Evolutionary conservation across 1,139 yeast species (phyloP), one percentile per base, ranked within the genome.

Genomic region (Sugiyamaella grinbergsii): DNA sequence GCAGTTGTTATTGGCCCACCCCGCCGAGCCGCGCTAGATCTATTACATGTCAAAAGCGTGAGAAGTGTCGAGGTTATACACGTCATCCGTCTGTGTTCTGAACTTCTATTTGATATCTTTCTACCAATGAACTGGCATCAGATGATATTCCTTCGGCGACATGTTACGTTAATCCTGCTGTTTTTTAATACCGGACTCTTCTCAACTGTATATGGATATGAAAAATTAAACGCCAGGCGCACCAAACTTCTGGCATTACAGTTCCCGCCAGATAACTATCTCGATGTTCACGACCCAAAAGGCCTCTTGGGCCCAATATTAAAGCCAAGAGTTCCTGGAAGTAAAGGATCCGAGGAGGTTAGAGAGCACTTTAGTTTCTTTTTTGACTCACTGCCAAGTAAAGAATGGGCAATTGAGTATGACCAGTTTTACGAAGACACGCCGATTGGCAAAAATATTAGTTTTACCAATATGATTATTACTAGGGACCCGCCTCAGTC

Each of bases 381-480:
- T 28, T 59, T 67, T 45, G 51, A 57, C 23, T 48, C 55, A 2
- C 31, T 40, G 10, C 50, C 49, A n/a, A 57, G 52, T 53, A 3
- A 46, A 40, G 42, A 51, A 42, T 78, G 82, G 82, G 49, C 55
- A 1, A 56, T 74, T 1, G 72, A 71, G 40, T 55, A 58, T n/a
- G 80, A 78, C 47, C 50, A 56, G 1, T 79, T 79, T 55, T 57
- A 58, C 10, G 75, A 71, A 5, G 63, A 62, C 8, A 68, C 74
- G 2, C 75, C 76, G 2, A 50, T 57, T 5, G 62, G 68, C 47
- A 47, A 69, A 58, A 33, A 55, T 23, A 63, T 69, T 39, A 67
- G 70, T 24, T 80, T 79, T 62, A 71, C 80, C 23, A 80, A 79
- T 58, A 53, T 80, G 23, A 63, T 78, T 1, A 74, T 71, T 18